These are phyloP conservation scores for Ustilago xerochloae DNA, from an alignment of 1,284 basidiomycete species.

Conservation along the genomic window DNA sequence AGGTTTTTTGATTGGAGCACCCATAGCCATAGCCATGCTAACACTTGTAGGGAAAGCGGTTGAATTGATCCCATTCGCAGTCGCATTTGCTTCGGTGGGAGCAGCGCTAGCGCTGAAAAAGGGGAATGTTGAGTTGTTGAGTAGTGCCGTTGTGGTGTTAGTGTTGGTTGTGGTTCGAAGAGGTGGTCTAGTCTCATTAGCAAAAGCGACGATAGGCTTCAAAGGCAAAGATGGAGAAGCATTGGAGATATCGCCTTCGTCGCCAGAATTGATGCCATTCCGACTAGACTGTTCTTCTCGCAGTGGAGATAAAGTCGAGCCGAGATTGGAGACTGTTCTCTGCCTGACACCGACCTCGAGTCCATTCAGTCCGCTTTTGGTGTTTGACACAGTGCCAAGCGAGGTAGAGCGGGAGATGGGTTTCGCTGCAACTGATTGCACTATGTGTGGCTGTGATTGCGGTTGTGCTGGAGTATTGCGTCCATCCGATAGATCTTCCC, in stretches of 20 bases:
- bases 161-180: constrained; percentile 26
- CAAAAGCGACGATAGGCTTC: neutral
- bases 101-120: neutral
- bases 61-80: constrained; percentile 10
- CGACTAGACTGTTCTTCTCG: constrained; percentile 4
- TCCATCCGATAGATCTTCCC: constrained; percentile 38
- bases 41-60: too few species aligned
- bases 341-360: neutral
- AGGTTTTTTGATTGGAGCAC: constrained; percentile 25
- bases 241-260: constrained; percentile 28
- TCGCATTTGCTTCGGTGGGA: too few species aligned
- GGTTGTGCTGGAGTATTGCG: constrained; percentile 20
- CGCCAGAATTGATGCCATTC: neutral
- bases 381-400: neutral
- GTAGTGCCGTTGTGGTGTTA: neutral
- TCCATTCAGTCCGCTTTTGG: too few species aligned
- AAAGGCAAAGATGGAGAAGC: constrained; percentile 5
- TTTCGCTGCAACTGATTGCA: constrained; percentile 15
- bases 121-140: constrained; percentile 3
- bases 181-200: neutral
- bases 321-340: constrained; percentile 6
- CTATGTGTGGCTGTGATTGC: neutral
- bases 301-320: constrained; percentile 11
- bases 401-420: constrained; percentile 9
- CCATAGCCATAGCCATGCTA: too few species aligned